Percentiles rank a stretch among this genome's conserved stretches.
Conservation (phyloP, 345 rosid genomes). For the Eucalyptus erythrocorys region DNA sequence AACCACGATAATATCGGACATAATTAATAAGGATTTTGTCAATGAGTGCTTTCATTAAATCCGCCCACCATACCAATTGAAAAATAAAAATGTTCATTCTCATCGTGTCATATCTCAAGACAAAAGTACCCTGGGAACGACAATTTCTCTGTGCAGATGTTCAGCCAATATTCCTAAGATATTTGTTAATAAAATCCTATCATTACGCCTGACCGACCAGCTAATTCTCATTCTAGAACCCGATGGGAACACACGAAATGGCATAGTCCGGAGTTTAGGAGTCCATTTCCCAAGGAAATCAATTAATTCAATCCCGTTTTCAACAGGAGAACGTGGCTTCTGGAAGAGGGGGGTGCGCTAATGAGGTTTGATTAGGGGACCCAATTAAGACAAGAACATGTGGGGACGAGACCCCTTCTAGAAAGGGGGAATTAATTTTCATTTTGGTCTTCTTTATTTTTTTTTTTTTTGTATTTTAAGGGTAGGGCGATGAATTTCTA, state of each 20-base stretch:
- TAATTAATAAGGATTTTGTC: neutral
- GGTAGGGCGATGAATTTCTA: neutral
- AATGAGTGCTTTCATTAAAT: neutral
- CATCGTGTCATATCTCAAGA: rapidly evolving
- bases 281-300: neutral
- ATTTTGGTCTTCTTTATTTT: too few species aligned
- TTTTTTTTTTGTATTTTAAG: neutral
- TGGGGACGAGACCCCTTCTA: neutral
- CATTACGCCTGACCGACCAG: neutral
- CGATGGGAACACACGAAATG: neutral
- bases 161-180: neutral
- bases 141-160: neutral
- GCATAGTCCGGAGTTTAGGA: neutral
- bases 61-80: neutral
- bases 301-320: neutral
- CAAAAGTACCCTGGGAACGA: too few species aligned
- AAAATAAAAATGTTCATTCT: neutral
- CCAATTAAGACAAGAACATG: neutral
- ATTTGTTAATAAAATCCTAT: neutral
- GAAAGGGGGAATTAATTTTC: neutral
- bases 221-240: neutral
- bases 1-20: neutral
- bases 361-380: too few species aligned
- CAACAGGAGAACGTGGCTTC: neutral
- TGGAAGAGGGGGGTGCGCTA: neutral